Evolutionary conservation across 2,329 filamentous ascomycete species (phyloP).

Genomic region (Ceratocystis harringtonii): DNA sequence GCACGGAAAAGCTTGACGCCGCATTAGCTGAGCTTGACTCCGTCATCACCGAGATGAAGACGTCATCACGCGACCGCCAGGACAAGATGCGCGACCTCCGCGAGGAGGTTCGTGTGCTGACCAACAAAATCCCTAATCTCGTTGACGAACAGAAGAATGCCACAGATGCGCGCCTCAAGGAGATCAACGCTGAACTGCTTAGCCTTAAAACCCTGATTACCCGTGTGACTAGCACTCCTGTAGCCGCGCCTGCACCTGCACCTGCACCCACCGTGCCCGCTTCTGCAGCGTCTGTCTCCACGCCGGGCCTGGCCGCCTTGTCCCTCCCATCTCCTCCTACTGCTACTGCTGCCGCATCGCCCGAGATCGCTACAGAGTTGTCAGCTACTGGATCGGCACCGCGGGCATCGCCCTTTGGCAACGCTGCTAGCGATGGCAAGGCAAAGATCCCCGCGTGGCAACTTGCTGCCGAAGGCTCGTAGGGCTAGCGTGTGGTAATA

Average conservation of each 20-base stretch:
- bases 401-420: conserved; percentile 21
- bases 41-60: conserved; percentile 68
- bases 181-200: conserved; percentile 75
- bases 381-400: background rate
- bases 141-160: conserved; percentile 75
- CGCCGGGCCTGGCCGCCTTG: background rate
- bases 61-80: conserved; percentile 64
- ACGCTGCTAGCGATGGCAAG: conserved; percentile 27
- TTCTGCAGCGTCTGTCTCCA: background rate
- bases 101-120: conserved; percentile 69
- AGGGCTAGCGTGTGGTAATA: background rate
- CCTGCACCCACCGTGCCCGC: background rate
- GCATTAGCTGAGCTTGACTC: conserved; percentile 72
- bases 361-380: background rate
- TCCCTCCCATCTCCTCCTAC: background rate
- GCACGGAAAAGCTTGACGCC: conserved; percentile 68
- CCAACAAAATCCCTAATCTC: conserved; percentile 75
- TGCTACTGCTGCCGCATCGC: background rate
- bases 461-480: conserved; percentile 34
- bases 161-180: conserved; percentile 65
- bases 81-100: conserved; percentile 76
- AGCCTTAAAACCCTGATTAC: conserved; percentile 79
- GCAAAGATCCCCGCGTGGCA: conserved; percentile 71
- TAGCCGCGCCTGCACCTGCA: conserved; percentile 20
- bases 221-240: conserved; percentile 33